phyloP scores from a whole-genome alignment of 2,329 filamentous ascomycete species.

The Sphaerulina vaccinii region DNA sequence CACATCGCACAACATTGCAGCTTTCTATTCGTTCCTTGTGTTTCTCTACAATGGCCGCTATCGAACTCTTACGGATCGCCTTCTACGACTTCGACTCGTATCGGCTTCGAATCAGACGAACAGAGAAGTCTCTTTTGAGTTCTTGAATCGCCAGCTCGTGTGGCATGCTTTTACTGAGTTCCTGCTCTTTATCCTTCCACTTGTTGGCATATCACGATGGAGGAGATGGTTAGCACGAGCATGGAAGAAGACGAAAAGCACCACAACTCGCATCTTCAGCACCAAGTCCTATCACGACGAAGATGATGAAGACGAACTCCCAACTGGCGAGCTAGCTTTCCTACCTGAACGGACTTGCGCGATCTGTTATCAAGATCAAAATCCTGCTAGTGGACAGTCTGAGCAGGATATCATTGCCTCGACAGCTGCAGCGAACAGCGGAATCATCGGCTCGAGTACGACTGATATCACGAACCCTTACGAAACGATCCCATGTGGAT shows the following conservation, averaged over 20 bases:
- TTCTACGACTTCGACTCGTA: slow-evolving; percentile 79
- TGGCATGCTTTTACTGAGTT: slow-evolving; percentile 99
- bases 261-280: slow-evolving; percentile 52
- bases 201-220: slow-evolving; percentile 95
- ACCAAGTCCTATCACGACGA: slow-evolving; percentile 38
- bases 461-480: slow-evolving; percentile 97
- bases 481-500: slow-evolving; percentile 82
- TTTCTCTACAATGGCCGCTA: slow-evolving; percentile 91
- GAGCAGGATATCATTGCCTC: slow-evolving; percentile 72
- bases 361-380: slow-evolving; percentile 95
- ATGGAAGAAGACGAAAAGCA: slow-evolving; percentile 76
- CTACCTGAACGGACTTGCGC: slow-evolving; percentile 91
- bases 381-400: slow-evolving; percentile 60
- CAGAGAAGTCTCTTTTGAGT: slow-evolving; percentile 94
- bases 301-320: slow-evolving; percentile 40
- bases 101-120: slow-evolving; percentile 82
- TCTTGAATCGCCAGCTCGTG: slow-evolving; percentile 93
- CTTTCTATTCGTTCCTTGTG: slow-evolving; percentile 80
- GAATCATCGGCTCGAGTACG: slow-evolving; percentile 81
- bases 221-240: slow-evolving; percentile 80
- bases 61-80: slow-evolving; percentile 81
- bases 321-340: slow-evolving; percentile 71
- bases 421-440: slow-evolving; percentile 49
- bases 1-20: slow-evolving; percentile 75
- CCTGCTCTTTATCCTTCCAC: slow-evolving; percentile 89